phyloP scores from a whole-genome alignment of 2,329 filamentous ascomycete genomes.

The Boeremia lycopersici region DNA sequence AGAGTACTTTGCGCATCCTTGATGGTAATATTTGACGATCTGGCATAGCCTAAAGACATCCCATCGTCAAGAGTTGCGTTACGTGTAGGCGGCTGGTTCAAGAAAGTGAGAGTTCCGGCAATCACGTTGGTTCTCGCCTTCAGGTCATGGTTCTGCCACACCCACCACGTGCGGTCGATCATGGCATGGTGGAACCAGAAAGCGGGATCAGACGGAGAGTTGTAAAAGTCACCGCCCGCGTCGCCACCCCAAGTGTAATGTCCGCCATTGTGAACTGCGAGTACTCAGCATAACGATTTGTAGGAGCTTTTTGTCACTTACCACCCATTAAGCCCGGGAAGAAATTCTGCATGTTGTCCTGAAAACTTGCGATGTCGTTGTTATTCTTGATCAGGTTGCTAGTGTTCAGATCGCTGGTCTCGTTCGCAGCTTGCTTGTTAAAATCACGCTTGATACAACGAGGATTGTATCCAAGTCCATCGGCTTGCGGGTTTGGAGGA shows the following conservation, averaged over 20 bases:
- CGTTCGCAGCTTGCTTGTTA: conserved; percentile 27
- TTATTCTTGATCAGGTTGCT: conserved; percentile 29
- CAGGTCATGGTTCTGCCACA: conserved; percentile 57
- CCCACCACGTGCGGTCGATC: conserved; percentile 58
- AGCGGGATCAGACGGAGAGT: conserved; percentile 52
- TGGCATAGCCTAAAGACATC: conserved; percentile 50
- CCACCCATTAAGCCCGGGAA: no score
- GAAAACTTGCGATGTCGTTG: conserved; percentile 42
- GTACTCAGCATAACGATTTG: no score
- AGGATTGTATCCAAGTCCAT: conserved; percentile 45
- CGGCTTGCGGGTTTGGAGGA: conserved; percentile 36
- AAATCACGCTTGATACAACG: conserved; percentile 50
- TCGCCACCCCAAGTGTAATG: conserved; percentile 55
- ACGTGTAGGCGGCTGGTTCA: conserved; percentile 51
- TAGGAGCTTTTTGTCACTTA: no score
- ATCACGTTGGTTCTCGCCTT: conserved; percentile 48
- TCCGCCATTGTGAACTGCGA: conserved; percentile 51
- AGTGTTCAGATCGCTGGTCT: conserved; percentile 32
- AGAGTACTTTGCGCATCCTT: conserved; percentile 51
- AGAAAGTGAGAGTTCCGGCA: conserved; percentile 53
- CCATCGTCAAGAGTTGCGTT: conserved; percentile 54
- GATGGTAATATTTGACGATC: conserved; percentile 16
- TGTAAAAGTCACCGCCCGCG: conserved; percentile 53
- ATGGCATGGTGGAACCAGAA: conserved; percentile 56
- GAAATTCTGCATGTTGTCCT: conserved; percentile 22